These are phyloP conservation scores for Scleromitrula shiraiana DNA, from an alignment of 2,329 filamentous ascomycete genomes.

Conservation along the genomic window DNA sequence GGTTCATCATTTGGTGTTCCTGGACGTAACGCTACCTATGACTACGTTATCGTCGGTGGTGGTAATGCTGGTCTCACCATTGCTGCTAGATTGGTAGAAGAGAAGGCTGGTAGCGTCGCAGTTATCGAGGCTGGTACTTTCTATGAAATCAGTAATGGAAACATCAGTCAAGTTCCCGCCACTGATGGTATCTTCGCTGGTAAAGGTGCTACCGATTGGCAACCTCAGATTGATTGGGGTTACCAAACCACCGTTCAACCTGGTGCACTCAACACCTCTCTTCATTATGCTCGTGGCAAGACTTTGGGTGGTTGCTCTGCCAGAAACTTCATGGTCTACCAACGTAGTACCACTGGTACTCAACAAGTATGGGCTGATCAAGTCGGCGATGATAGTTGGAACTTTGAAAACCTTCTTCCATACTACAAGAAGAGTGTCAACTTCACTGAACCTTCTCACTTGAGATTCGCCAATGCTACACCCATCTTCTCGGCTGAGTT, in stretches of 20 bases:
- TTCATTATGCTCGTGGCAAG: slow-evolving; percentile 26
- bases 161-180: slow-evolving; percentile 5
- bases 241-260: slow-evolving; percentile 25
- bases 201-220: slow-evolving; percentile 8
- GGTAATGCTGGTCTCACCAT: slow-evolving; percentile 10
- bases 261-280: slow-evolving; percentile 6
- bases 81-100: slow-evolving; percentile 4
- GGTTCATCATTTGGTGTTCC: slow-evolving; percentile 9
- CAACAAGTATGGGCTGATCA: slow-evolving; percentile 36
- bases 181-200: slow-evolving; percentile 2
- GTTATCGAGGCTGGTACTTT: slow-evolving; percentile 11
- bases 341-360: slow-evolving; percentile 24
- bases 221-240: slow-evolving; percentile 25
- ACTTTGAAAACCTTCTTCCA: slow-evolving; percentile 37
- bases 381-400: slow-evolving; percentile 36
- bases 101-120: slow-evolving; percentile 4
- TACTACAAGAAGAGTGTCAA: slow-evolving; percentile 31
- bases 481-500: slow-evolving; percentile 18
- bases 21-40: slow-evolving; percentile 9
- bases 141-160: slow-evolving; percentile 11
- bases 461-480: slow-evolving; percentile 25
- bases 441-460: slow-evolving; percentile 6
- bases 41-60: slow-evolving; percentile 12
- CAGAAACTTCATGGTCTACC: slow-evolving; percentile 29
- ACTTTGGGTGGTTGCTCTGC: slow-evolving; percentile 28